Base-by-base conservation (phyloP, 192 early-diverging fungal genomes). In the Coemansia sp. region DNA sequence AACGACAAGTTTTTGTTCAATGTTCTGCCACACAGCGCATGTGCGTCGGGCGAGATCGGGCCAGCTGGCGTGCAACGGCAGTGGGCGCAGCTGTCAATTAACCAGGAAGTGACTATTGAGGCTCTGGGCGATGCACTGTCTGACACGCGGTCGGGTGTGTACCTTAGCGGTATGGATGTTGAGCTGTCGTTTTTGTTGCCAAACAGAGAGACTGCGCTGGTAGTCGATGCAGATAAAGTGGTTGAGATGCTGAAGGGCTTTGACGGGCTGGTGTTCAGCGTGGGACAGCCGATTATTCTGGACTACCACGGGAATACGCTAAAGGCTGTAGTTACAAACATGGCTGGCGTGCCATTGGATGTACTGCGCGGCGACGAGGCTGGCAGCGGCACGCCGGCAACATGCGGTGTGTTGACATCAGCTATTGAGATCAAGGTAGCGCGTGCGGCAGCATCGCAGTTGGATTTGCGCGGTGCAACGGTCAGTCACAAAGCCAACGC, bases 1-100 rank as follows among this genome's bases (percentile, higher is more conserved):
- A 89, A 96, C 61, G 86, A 89, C 41, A 76, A 85, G 59, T 93
- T 83, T 73, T 88, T 92, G 6, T 96, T 98, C 66, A 91, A 91
- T 22, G 81, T 95, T 57, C 31, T 52, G 53, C 69, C 48, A 14
- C 75, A 62, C 61, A 45, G 58, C 1, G 70, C 59, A 16, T 70
- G 68, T 27, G 35, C 10, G 22, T 39, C 64, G 0, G 67, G 77
- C 57, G 56, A 73, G 41, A 64, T 76, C 23, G 82, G 80, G 4
- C 78, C 80, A 22, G 61, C 72, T 5, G 60, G 64, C 11, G 59
- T 78, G 35, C 73, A 74, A 72, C 69, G 80, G 3, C 64, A 70
- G 52, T 87, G 84, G 84, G 82, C 75, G 48, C 82, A 70, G 52
- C 65, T 80, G 35, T 77, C 80, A n/a, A 69, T 87, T 14, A 82